phyloP scores from a whole-genome alignment of 192 early-diverging fungal species.

The Mortierella alpina region DNA sequence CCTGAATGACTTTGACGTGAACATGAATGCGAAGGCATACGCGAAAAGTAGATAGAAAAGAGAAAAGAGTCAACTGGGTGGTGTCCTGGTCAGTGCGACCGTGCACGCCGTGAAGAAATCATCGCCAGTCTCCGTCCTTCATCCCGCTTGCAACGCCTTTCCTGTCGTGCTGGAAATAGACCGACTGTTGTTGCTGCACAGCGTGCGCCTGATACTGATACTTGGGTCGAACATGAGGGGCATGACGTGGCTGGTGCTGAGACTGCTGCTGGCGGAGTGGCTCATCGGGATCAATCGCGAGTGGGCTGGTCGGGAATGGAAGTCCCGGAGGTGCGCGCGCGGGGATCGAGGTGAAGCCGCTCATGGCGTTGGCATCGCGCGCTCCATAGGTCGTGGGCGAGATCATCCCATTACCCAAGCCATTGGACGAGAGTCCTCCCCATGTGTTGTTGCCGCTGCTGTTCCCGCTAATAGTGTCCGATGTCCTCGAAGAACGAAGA shows the following conservation, averaged over 20 bases:
- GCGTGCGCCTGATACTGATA: conserved; percentile 16
- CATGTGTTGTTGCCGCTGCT: conserved; percentile 18
- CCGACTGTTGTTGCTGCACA: conserved; percentile 5
- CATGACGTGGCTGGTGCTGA: conserved; percentile 13
- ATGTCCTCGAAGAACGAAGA: conserved; percentile 22
- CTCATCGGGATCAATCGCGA: conserved; percentile 13
- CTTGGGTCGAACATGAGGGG: conserved; percentile 15
- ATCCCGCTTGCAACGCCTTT: too few species aligned
- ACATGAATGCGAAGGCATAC: too few species aligned
- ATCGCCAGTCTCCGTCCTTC: too few species aligned
- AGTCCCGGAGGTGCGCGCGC: conserved; percentile 24
- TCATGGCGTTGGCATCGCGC: conserved; percentile 3
- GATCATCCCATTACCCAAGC: conserved; percentile 41
- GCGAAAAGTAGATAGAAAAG: too few species aligned
- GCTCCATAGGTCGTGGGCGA: conserved; percentile 26
- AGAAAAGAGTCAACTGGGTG: too few species aligned
- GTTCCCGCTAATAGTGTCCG: conserved; percentile 1
- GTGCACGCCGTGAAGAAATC: too few species aligned
- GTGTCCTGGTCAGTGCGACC: too few species aligned
- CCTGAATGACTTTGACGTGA: too few species aligned
- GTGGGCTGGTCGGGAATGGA: conserved; percentile 14
- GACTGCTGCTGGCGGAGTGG: conserved; percentile 15
- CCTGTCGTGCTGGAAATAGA: too few species aligned
- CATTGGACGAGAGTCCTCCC: conserved; percentile 29
- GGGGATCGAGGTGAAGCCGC: conserved; percentile 23